Evolutionary conservation across 768 basidiomycete species (phyloP).

Genomic region (Candolleomyces efflorescens): DNA sequence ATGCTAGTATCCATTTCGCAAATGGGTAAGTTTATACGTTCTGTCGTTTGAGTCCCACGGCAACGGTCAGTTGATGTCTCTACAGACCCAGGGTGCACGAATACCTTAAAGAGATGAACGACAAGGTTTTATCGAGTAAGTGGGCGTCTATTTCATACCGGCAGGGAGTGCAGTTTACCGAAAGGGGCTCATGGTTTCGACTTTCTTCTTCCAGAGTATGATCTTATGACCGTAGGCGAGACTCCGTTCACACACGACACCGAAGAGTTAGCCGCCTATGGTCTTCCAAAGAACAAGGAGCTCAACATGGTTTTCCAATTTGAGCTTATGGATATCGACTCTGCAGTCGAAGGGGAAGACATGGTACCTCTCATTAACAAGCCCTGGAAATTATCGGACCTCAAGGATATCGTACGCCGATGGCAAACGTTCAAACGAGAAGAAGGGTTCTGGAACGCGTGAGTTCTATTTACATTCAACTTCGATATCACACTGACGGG

Average conservation of each 20-base stretch:
- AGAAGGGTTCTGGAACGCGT: slow-evolving; percentile 68
- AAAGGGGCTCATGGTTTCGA: neutral
- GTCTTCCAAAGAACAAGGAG: slow-evolving; percentile 53
- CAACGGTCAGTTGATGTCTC: no score
- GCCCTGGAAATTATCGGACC: slow-evolving; percentile 48
- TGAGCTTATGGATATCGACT: slow-evolving; percentile 58
- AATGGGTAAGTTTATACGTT: slow-evolving; percentile 45
- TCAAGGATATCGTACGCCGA: slow-evolving; percentile 41
- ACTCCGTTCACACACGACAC: slow-evolving; percentile 55
- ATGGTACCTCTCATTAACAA: slow-evolving; percentile 36
- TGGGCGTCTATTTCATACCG: slow-evolving; percentile 1
- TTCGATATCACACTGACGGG: neutral
- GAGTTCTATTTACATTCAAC: slow-evolving; percentile 21
- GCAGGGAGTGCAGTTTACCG: neutral
- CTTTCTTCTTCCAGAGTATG: slow-evolving; percentile 33
- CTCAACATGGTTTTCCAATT: slow-evolving; percentile 67
- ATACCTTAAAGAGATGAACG: slow-evolving; percentile 63
- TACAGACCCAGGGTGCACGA: slow-evolving; percentile 61
- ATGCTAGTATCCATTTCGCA: slow-evolving; percentile 46
- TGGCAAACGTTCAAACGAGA: slow-evolving; percentile 60
- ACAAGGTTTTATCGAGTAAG: slow-evolving; percentile 56
- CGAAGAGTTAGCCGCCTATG: slow-evolving; percentile 48
- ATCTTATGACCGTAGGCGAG: slow-evolving; percentile 65
- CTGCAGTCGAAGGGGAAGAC: slow-evolving; percentile 29
- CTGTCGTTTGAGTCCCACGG: neutral